phyloP scores from a whole-genome alignment of 2,329 filamentous ascomycete genomes.

The Ophiostoma angusticollis region DNA sequence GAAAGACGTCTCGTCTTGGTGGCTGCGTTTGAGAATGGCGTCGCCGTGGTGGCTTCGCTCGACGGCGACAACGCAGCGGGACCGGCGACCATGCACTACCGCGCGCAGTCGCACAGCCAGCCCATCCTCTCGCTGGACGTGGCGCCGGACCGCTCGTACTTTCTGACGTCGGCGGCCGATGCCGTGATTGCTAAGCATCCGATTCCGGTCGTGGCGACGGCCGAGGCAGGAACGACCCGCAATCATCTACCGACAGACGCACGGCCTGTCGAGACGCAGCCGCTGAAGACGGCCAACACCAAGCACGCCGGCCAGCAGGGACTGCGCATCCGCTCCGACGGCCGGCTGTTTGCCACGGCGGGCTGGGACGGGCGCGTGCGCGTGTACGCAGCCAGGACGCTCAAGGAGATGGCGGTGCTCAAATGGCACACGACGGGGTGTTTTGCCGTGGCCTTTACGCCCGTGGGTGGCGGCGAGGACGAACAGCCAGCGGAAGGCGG shows the following conservation, averaged over 20 bases:
- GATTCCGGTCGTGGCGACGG: too few species aligned
- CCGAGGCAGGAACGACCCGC: too few species aligned
- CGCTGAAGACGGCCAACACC: constrained; percentile 55
- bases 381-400: constrained; percentile 66
- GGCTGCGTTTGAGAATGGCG: constrained; percentile 77
- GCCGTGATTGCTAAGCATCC: constrained; percentile 65
- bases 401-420: constrained; percentile 80
- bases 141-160: constrained; percentile 38
- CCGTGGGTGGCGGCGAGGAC: constrained; percentile 19
- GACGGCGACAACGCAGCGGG: constrained; percentile 20
- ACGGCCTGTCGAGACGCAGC: constrained; percentile 30
- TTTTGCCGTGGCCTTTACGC: constrained; percentile 65
- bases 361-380: constrained; percentile 80
- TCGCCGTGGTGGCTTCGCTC: constrained; percentile 52
- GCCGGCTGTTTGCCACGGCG: constrained; percentile 72
- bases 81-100: constrained; percentile 44
- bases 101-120: constrained; percentile 57
- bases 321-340: constrained; percentile 64
- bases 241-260: too few species aligned
- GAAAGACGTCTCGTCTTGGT: constrained; percentile 39
- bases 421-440: constrained; percentile 91
- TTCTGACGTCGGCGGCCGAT: constrained; percentile 74
- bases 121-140: constrained; percentile 66
- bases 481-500: background rate
- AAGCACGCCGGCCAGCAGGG: constrained; percentile 86